These are phyloP conservation scores for Infundibulicybe gibba DNA, from an alignment of 768 basidiomycete genomes.

Conservation along the genomic window DNA sequence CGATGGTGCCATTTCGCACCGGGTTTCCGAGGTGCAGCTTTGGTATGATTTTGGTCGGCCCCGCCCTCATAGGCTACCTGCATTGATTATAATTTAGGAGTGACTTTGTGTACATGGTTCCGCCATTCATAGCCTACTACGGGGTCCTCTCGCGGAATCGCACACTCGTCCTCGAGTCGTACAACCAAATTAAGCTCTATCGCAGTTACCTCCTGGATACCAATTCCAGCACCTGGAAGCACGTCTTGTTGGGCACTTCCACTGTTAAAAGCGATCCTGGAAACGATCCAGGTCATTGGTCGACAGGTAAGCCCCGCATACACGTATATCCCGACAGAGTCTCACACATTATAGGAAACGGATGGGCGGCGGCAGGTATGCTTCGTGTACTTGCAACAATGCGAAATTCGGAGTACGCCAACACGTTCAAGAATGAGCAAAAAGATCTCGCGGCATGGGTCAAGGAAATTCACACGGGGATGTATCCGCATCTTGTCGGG, in stretches of 20 bases:
- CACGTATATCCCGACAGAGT: conserved; percentile 1
- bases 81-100: conserved; percentile 41
- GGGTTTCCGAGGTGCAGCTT: conserved; percentile 62
- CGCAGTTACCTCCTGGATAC: conserved; percentile 58
- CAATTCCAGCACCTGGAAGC: conserved; percentile 62
- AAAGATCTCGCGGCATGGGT: conserved; percentile 63
- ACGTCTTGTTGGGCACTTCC: conserved; percentile 60
- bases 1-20: conserved; percentile 84
- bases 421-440: conserved; percentile 45
- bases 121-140: conserved; percentile 85
- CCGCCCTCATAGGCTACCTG: background rate
- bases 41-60: conserved; percentile 43
- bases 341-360: conserved; percentile 56
- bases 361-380: conserved; percentile 88
- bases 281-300: conserved; percentile 73
- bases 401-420: conserved; percentile 52
- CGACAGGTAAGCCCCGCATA: conserved; percentile 50
- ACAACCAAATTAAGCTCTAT: conserved; percentile 72
- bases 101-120: conserved; percentile 83
- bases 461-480: conserved; percentile 67
- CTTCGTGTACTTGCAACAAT: conserved; percentile 78
- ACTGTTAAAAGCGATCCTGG: no score
- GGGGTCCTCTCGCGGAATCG: conserved; percentile 58
- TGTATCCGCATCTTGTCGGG: conserved; percentile 56
- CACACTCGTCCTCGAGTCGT: conserved; percentile 58